Evolutionary conservation across 2,329 filamentous ascomycete species (phyloP), one percentile per base, ranked within the genome.

Genomic region (Cladosporium sp.): DNA sequence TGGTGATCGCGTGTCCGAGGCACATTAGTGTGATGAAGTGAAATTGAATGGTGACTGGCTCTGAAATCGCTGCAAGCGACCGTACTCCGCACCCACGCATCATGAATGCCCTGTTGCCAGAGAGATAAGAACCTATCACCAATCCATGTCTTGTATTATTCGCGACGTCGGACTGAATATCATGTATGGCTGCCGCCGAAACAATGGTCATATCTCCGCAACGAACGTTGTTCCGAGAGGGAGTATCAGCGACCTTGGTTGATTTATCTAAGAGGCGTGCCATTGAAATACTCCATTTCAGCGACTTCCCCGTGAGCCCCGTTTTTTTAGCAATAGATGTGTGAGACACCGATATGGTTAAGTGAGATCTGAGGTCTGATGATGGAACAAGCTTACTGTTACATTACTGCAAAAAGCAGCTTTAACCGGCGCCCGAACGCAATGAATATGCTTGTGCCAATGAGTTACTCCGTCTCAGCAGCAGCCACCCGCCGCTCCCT

Each of bases 401-500:
- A 56, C 26, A 26, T 16, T 23, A 26, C 10, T 23, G 46, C 59
- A 13, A 23, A 5, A 18, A 32, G 43, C 43, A 43, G 48, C 23
- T 46, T 8, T 6, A 2, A 13, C n/a, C 39, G 7, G 10, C n/a
- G 7, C 39, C 60, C 11, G 36, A 59, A 61, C 58, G 63, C 66
- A 58, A 53, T 59, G 39, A 36, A 39, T 23, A 63, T 63, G 30
- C 18, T 30, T 43, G 28, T 63, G 8, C 23, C 59, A 66, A 53
- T 32, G 43, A 18, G 16, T 57, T 13, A 18, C 11, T 25, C 14
- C 25, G 5, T n/a, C 6, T 58, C 49, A 63, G 25, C 60, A 59
- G 18, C 63, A 57, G 16, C 64, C 58, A 8, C 58, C 64, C n/a
- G 28, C 56, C n/a, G 54, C 56, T 14, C 51, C 63, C 30, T 61